phyloP scores from a whole-genome alignment of 1,139 yeast genomes.

The Sugiyamaella paludigena region DNA sequence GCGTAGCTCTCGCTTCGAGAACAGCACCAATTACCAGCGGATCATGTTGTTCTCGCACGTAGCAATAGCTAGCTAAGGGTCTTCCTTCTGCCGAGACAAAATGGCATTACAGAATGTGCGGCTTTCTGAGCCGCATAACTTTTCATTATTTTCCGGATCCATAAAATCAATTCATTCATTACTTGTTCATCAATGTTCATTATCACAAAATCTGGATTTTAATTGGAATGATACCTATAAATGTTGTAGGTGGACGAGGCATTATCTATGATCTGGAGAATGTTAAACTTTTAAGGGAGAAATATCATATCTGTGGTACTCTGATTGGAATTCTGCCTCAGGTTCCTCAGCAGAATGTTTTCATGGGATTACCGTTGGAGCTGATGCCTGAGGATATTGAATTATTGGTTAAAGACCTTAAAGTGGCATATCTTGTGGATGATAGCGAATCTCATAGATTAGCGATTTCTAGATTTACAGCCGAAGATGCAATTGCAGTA shows the following conservation, averaged over 20 bases:
- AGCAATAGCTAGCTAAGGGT: no score
- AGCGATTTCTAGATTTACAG: conserved; percentile 25
- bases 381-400: conserved; percentile 70
- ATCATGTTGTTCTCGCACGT: no score
- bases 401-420: conserved; percentile 54
- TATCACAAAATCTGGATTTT: no score
- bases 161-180: no score
- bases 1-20: no score
- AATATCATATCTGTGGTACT: conserved; percentile 63
- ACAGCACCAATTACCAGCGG: no score
- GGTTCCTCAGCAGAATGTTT: conserved; percentile 88
- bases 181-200: no score
- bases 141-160: no score
- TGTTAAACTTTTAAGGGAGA: conserved; percentile 52
- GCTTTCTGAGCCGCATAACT: no score
- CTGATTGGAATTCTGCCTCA: conserved; percentile 78
- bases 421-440: conserved; percentile 35
- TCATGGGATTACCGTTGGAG: conserved; percentile 78
- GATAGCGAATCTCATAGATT: conserved; percentile 33
- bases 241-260: conserved; percentile 48
- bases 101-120: no score
- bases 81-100: no score
- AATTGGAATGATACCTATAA: conserved; percentile 33
- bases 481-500: conserved; percentile 20
- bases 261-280: conserved; percentile 54